Base-by-base conservation (phyloP, 352 stramenopile species). In the Detonula confervacea region DNA sequence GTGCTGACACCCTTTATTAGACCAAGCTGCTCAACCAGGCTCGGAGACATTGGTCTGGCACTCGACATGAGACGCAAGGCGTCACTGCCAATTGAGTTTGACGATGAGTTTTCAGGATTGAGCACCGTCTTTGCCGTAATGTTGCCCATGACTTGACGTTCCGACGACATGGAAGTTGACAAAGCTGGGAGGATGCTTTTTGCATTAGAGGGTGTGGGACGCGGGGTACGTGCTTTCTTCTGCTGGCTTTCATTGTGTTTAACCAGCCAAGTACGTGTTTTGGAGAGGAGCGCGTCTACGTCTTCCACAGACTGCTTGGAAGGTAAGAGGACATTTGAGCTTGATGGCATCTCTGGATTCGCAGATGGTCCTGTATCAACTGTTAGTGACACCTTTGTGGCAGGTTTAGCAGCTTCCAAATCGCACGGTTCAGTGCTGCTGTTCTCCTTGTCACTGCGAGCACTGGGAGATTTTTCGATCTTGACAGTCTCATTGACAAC, bases 191-290 rank as follows among this genome's bases (percentile, higher is more conserved):
- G 2, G 11, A 16, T 30, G 46, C 1, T 37, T 20, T 12, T 39
- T 25, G n/a, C 0, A 33, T 12, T 35, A 16, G 18, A 16, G 22
- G 3, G 29, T 57, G 29, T 25, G 29, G 3, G 44, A n/a, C n/a
- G n/a, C n/a, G n/a, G n/a, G n/a, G n/a, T n/a, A n/a, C n/a, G n/a
- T n/a, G n/a, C n/a, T n/a, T 65, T 63, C 2, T 33, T 44, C 12
- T 33, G 27, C 33, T 70, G 56, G 29, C 25, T 57, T 30, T 73
- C 52, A 33, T 71, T 79, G 33, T 79, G 70, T 24, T 25, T 29
- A 24, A 27, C 29, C 8, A 84, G 44, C 77, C 77, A 84, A n/a
- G 55, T 35, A 22, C 66, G 61, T 51, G 77, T 80, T 57, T 72
- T 70, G n/a, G 71, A 77, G 24, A 80, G 54, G 5, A 84, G 30